Base-by-base conservation (phyloP, 2,329 filamentous ascomycete species). In the Madurella fahalii region DNA sequence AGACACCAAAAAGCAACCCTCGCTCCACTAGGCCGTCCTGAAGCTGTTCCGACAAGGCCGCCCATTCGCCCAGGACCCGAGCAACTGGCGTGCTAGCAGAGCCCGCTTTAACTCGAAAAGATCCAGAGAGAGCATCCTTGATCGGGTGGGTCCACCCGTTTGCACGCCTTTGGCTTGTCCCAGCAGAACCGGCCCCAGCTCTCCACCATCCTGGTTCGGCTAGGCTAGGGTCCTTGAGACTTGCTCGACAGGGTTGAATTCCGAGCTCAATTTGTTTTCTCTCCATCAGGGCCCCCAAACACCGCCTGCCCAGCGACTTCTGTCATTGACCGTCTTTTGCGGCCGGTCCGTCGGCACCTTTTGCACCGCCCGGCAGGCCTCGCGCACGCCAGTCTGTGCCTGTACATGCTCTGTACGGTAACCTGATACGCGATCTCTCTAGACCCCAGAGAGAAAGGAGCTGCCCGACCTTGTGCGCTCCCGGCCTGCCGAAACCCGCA, bases 191-290 rank as follows among this genome's bases (percentile, higher is more conserved):
- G 34, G 40, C 51, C 57, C 43, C 56, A 47, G 47, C 52, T 55
- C 58, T 57, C 61, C 61, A 62, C 46, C 57, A 58, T 48, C 58
- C 58, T 57, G 56, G 61, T 58, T 51, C 54, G 16, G 56, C 43
- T 25, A 25, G 25, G 25, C 57, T 48, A 45, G 52, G 58, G 50
- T 58, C 59, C 50, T 56, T 55, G 59, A 58, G 61, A 60, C 57
- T 47, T 59, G 57, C 54, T 58, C 40, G 59, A 45, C 57, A 58
- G 50, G 57, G 51, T 56, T 57, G 59, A 54, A 40, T 47, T 47
- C 53, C 11, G 34, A 37, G 34, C 34, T 37, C 34, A 37, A 58
- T 59, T 58, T 58, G 58, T 56, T 54, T 60, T 59, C 20, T 50
- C 40, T 32, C 46, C 34, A 40, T 44, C 41, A 52, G 48, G 17